Evolutionary conservation across 371 early-diverging fungal genomes (phyloP), one percentile per base, ranked within the genome.

Genomic region (Rhizopus microsporus): DNA sequence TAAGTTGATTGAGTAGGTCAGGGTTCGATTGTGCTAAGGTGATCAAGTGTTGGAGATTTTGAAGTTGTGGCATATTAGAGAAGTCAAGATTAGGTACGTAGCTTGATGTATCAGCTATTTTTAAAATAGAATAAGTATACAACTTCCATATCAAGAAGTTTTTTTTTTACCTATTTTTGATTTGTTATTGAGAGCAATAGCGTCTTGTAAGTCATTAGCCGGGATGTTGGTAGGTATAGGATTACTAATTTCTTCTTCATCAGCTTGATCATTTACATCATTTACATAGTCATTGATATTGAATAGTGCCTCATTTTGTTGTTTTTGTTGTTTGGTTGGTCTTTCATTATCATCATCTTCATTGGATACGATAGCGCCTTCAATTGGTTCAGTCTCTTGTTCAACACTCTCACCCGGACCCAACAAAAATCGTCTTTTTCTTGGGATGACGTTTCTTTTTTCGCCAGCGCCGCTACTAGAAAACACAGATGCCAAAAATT

Each of bases 401-500:
- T 43, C 53, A 58, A 57, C 61, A 10, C 53, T 63, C 34, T 65
- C 56, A 33, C 56, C 57, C 32, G 71, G 68, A 0, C 73, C 75
- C 23, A 81, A 39, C 45, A 82, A 52, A 45, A 66, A 73, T 15
- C 72, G 62, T 53, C 76, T 65, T 40, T 84, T 84, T 56, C 78
- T 76, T 2, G 83, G 72, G 12, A 80, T 67, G 2, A 57, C 57
- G 43, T 75, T 72, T 32, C 76, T 55, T 54, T 74, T 80, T 40
- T 84, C 80, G 4, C 85, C 85, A 5, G 7, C 13, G 0, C 38
- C 38, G 13, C 13, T 37, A 31, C 70, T 69, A 8, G 89, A 78
- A 59, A 88, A 92, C 16, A 93, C 85, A 3, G 90, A 84, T 0
- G 92, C 92, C 60, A 93, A 65, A 68, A 93, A 93, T 8, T 84